Conservation (phyloP, 164 flowering plant genomes). For the Saururus chinensis region DNA sequence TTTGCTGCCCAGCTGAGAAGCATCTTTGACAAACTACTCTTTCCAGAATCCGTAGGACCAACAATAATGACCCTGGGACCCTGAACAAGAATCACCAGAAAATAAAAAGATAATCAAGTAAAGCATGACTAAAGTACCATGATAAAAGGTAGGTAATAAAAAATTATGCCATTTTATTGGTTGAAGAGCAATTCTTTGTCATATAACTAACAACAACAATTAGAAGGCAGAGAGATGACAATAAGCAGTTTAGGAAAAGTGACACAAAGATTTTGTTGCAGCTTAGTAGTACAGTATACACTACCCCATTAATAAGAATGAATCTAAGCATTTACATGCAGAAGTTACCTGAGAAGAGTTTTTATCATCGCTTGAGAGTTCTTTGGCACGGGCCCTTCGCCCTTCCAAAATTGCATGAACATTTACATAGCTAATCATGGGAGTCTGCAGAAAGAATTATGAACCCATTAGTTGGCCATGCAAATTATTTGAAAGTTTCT, state of each 20-base stretch:
- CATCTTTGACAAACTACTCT: conserved; percentile 81
- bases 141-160: background rate
- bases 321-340: background rate
- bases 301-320: background rate
- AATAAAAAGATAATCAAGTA: background rate
- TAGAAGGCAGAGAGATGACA: too few species aligned
- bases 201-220: too few species aligned
- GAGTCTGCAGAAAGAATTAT: conserved; percentile 45
- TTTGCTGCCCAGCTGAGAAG: conserved; percentile 96
- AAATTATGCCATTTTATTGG: too few species aligned
- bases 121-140: background rate
- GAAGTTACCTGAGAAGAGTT: conserved; percentile 53
- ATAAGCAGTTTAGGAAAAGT: too few species aligned
- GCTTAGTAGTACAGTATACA: too few species aligned
- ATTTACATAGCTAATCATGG: conserved; percentile 88
- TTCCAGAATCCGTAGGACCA: conserved; percentile 91
- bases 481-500: background rate
- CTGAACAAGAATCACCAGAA: conserved; percentile 24
- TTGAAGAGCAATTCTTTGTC: too few species aligned
- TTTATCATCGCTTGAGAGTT: conserved; percentile 30
- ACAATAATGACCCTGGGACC: conserved; percentile 91
- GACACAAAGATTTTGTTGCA: too few species aligned
- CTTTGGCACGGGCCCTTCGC: conserved; percentile 78
- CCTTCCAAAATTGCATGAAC: conserved; percentile 89
- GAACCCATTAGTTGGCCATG: background rate